Base-by-base conservation (phyloP, 2,329 filamentous ascomycete species). In the Ascochyta viciae-villosae region DNA sequence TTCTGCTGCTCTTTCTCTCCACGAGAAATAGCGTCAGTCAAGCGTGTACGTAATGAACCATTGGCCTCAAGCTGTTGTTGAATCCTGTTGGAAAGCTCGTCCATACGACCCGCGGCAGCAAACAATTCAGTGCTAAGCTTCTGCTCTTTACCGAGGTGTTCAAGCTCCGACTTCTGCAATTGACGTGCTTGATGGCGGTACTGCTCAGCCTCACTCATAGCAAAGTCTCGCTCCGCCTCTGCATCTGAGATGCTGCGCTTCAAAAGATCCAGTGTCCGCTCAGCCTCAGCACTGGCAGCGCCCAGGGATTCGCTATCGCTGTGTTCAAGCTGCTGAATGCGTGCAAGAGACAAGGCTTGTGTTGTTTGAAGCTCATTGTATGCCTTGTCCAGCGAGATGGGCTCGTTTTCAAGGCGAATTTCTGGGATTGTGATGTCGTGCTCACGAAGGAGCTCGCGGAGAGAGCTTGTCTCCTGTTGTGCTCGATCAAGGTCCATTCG, bases 401-500 rank as follows among this genome's bases (percentile, higher is more conserved):
- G 91, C 10, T 88, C 64, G 54, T 76, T 73, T 8, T 79, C 75
- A 31, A 75, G 56, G 54, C 84, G 77, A 15, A 83, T 83, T 41
- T 87, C 87, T 0, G 89, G 87, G 23, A 90, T 87, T 37, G 88
- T 81, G 51, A 93, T 92, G 68, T 97, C 92, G 64, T 93, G 90
- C 74, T 96, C 91, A 58, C 88, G 81, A 19, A 98, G 83, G 24
- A 98, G 81, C 29, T 81, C 85, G 39, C 91, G 87, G 37, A 99
- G 83, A n/a, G 90, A 90, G 37, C 86, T 82, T 27, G 96, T 96
- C 78, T 99, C 95, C 73, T 95, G 90, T 75, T 97, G 92, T 24
- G 95, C 93, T 60, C 93, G 90, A 76, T 98, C 95, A 38, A 99
- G 85, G 71, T 98, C 94, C 90, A 96, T 97, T 79, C 96, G 96